These are phyloP conservation scores for Trichaptum fuscoviolaceum DNA, from an alignment of 768 basidiomycete genomes.

Conservation along the genomic window DNA sequence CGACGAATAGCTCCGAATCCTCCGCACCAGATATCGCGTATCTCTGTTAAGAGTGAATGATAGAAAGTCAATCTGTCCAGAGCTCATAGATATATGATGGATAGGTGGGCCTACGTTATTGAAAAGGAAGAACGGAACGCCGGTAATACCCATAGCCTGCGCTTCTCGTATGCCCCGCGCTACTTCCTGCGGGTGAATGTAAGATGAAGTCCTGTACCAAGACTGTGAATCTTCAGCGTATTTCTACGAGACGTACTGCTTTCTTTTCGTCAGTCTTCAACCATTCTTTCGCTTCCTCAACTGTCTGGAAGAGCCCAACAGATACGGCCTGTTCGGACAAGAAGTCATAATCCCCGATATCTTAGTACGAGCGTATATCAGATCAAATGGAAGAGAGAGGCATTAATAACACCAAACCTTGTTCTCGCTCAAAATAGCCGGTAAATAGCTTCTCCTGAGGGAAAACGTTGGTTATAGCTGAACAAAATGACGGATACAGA, in stretches of 20 bases:
- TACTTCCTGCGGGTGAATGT: neutral
- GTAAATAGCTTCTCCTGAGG: neutral
- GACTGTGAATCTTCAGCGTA: neutral
- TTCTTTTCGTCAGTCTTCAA: constrained; percentile 1
- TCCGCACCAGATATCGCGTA: constrained; percentile 2
- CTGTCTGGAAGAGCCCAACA: neutral
- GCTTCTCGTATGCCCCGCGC: neutral
- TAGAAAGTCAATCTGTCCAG: neutral
- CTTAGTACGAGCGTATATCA: neutral
- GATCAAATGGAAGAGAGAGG: neutral
- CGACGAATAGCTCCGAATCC: constrained; percentile 2
- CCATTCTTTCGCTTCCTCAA: constrained; percentile 4
- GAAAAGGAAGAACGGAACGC: constrained; percentile 3
- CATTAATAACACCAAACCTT: neutral
- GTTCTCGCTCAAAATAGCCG: constrained; percentile 2
- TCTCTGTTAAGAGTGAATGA: neutral
- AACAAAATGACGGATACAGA: neutral
- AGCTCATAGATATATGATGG: neutral
- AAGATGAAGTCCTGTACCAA: neutral
- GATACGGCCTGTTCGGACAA: constrained; percentile 2
- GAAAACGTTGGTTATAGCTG: too few species aligned
- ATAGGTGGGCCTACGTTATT: neutral
- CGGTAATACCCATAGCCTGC: neutral
- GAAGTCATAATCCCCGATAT: constrained; percentile 1
- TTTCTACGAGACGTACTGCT: neutral